These are phyloP conservation scores for Sonneratia caseolaris DNA, from an alignment of 345 rosid genomes.

Conservation along the genomic window DNA sequence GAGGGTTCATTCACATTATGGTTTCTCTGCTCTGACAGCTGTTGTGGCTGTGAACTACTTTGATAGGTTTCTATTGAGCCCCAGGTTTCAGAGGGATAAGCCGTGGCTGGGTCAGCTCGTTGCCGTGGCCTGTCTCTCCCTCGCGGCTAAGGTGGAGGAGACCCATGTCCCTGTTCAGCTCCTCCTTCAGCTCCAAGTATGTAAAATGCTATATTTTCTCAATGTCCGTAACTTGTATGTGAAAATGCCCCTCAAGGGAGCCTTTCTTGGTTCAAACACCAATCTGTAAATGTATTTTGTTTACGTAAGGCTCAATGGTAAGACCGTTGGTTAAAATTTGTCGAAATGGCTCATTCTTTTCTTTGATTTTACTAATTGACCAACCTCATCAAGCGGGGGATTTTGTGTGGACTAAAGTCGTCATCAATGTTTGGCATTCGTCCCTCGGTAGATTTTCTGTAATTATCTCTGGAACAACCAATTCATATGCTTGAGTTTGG, in stretches of 20 bases:
- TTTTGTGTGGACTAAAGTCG: background rate
- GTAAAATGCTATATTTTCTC: background rate
- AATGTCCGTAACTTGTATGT: background rate
- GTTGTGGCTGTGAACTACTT: conserved; percentile 82
- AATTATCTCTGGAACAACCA: background rate
- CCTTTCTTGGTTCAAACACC: background rate
- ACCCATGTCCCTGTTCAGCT: conserved; percentile 57
- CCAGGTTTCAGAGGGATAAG: conserved; percentile 47
- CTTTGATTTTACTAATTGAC: conserved; percentile 3
- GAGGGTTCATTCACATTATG: conserved; percentile 50
- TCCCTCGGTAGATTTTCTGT: background rate
- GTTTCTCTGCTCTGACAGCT: conserved; percentile 55
- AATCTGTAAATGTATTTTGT: background rate
- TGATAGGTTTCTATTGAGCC: conserved; percentile 63
- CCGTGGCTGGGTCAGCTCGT: conserved; percentile 93
- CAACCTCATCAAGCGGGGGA: background rate
- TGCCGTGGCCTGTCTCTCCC: conserved; percentile 79
- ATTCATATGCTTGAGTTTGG: background rate
- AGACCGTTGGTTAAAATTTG: conserved; percentile 8
- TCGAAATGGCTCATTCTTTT: conserved; percentile 13
- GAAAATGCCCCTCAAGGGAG: background rate
- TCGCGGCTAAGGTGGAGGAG: conserved; percentile 94
- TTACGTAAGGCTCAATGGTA: background rate
- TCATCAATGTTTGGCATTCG: background rate
- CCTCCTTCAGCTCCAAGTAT: conserved; percentile 67